phyloP scores from a whole-genome alignment of 441 rosid species.

The Gossypium davidsonii region DNA sequence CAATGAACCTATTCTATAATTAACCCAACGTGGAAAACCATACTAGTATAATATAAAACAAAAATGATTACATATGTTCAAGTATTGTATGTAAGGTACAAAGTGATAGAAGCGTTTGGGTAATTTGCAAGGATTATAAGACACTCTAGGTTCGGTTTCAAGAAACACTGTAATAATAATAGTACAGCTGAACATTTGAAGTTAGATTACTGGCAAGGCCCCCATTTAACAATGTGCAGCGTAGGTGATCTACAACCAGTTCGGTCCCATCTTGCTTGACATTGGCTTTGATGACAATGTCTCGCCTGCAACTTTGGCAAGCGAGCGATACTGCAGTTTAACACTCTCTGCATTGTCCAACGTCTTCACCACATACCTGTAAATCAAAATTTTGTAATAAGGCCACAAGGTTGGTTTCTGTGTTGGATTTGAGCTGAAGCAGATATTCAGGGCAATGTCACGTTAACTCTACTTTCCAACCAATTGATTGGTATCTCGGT shows the following conservation, averaged over 20 bases:
- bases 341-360: slow-evolving; percentile 90
- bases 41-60: background rate
- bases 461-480: background rate
- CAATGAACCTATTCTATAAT: too few species aligned
- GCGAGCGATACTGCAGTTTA: slow-evolving; percentile 88
- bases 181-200: background rate
- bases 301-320: slow-evolving; percentile 56
- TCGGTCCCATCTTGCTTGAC: slow-evolving; percentile 49
- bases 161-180: background rate
- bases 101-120: background rate
- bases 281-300: slow-evolving; percentile 33
- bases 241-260: slow-evolving; percentile 36
- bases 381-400: slow-evolving; percentile 9
- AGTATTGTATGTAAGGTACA: background rate
- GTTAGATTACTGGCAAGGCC: slow-evolving; percentile 8
- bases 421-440: background rate
- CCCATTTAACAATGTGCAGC: slow-evolving; percentile 1
- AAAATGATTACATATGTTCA: slow-evolving; percentile 7
- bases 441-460: background rate
- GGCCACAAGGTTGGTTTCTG: background rate
- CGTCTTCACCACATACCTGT: slow-evolving; percentile 93
- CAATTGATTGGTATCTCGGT: background rate
- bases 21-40: too few species aligned
- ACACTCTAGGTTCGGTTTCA: slow-evolving; percentile 8
- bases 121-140: slow-evolving; percentile 17